Percentiles rank a stretch among this genome's conserved stretches.
Evolutionary conservation across 2,329 filamentous ascomycete species (phyloP).

Genomic region (Verticillium longisporum): DNA sequence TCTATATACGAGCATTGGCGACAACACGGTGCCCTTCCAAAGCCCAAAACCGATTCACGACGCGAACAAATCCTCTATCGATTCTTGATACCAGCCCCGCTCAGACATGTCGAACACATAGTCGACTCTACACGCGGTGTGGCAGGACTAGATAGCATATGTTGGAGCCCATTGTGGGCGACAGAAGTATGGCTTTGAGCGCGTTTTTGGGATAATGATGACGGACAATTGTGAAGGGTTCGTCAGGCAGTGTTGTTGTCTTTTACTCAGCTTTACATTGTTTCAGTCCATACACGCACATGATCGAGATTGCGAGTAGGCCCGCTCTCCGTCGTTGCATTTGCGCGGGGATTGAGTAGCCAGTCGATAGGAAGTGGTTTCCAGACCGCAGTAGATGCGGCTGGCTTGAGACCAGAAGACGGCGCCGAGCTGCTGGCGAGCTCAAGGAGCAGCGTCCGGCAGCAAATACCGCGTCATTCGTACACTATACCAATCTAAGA

Average conservation of each 20-base stretch:
- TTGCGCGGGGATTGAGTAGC: not conserved
- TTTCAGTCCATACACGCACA: conserved; percentile 11
- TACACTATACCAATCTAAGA: not conserved
- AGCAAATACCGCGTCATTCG: not conserved
- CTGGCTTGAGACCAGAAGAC: not conserved
- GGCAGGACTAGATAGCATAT: not conserved
- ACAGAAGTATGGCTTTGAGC: not conserved
- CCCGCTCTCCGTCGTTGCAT: not conserved
- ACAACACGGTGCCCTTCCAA: conserved; percentile 1
- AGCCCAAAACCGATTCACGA: not conserved
- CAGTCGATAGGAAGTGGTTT: not conserved
- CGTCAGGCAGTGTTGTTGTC: conserved; percentile 8
- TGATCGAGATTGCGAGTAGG: not conserved
- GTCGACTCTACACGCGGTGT: not conserved
- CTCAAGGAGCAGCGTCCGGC: not conserved
- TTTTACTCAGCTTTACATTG: conserved; percentile 10
- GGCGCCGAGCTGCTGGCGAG: not conserved
- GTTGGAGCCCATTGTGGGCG: not conserved
- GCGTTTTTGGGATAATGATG: conserved; percentile 1
- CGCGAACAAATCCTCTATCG: not conserved
- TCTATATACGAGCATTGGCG: conserved; percentile 31
- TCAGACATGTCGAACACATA: not conserved
- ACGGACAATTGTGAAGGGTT: conserved; percentile 5
- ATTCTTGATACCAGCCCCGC: not conserved
- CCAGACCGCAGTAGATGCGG: not conserved